A percentile compares a stretch with the other conserved stretches of the same genome.
Conservation (phyloP, 371 early-diverging fungal genomes). For the Rhizopus delemar region DNA sequence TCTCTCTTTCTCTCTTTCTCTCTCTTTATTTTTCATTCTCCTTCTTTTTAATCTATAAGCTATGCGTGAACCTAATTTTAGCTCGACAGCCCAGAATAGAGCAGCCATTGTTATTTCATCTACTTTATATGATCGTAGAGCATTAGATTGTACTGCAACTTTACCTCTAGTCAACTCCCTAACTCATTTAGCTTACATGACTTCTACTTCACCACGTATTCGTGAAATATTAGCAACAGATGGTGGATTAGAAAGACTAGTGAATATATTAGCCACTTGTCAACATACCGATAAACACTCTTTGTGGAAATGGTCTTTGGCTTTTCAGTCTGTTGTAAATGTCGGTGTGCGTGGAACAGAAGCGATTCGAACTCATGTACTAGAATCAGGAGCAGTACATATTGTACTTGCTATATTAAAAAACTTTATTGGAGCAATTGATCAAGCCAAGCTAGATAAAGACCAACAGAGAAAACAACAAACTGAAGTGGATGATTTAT, state of each 20-base stretch:
- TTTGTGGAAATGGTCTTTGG: slow-evolving; percentile 79
- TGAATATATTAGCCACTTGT: slow-evolving; percentile 73
- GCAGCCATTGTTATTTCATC: slow-evolving; percentile 76
- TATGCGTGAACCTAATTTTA: slow-evolving; percentile 83
- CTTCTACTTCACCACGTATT: slow-evolving; percentile 75
- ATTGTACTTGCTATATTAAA: slow-evolving; percentile 78
- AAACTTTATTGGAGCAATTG: slow-evolving; percentile 61
- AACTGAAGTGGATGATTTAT: slow-evolving; percentile 11
- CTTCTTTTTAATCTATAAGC: slow-evolving; percentile 4
- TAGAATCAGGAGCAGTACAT: slow-evolving; percentile 78
- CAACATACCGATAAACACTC: slow-evolving; percentile 67
- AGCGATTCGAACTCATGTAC: slow-evolving; percentile 75
- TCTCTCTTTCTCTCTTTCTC: slow-evolving; percentile 3
- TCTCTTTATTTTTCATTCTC: background rate
- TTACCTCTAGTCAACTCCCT: slow-evolving; percentile 84
- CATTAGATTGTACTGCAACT: slow-evolving; percentile 83
- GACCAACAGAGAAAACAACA: slow-evolving; percentile 51
- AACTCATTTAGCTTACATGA: slow-evolving; percentile 81
- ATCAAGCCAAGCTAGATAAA: slow-evolving; percentile 63
- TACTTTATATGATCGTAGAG: slow-evolving; percentile 88
- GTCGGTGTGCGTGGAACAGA: slow-evolving; percentile 83
- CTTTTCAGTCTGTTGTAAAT: slow-evolving; percentile 83
- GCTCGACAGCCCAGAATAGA: slow-evolving; percentile 70
- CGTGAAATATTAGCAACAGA: slow-evolving; percentile 80
- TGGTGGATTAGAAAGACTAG: slow-evolving; percentile 85